Evolutionary conservation across 2,329 filamentous ascomycete species (phyloP).

Genomic region (Fusarium buxicola): DNA sequence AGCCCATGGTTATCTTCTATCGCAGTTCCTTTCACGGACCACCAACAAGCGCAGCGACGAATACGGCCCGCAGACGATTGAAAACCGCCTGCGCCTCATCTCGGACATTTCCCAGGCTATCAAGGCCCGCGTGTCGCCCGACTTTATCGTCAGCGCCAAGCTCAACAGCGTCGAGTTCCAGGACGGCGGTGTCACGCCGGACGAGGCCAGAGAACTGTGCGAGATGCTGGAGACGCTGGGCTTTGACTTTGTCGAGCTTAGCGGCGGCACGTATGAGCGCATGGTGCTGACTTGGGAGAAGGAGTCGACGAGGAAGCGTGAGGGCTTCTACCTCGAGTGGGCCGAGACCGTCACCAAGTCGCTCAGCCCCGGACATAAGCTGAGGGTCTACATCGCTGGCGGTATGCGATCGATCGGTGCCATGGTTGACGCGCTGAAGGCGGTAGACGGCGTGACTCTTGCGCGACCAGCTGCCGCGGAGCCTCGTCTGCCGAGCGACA

Average conservation of each 20-base stretch:
- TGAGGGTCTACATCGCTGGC: slow-evolving; percentile 68
- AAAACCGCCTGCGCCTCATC: slow-evolving; percentile 59
- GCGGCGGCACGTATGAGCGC: slow-evolving; percentile 68
- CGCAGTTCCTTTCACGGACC: slow-evolving; percentile 62
- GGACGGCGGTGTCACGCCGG: slow-evolving; percentile 61
- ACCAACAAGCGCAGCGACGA: slow-evolving; percentile 64
- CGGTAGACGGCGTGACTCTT: slow-evolving; percentile 70
- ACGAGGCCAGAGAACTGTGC: slow-evolving; percentile 63
- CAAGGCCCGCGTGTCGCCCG: slow-evolving; percentile 45
- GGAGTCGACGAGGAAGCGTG: slow-evolving; percentile 65
- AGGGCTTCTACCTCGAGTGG: slow-evolving; percentile 71
- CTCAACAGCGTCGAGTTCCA: slow-evolving; percentile 69
- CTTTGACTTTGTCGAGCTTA: slow-evolving; percentile 70
- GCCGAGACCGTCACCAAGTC: slow-evolving; percentile 61
- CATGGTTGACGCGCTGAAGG: slow-evolving; percentile 67
- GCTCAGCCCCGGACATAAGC: slow-evolving; percentile 53
- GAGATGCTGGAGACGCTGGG: slow-evolving; percentile 58
- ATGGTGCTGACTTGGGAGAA: slow-evolving; percentile 62
- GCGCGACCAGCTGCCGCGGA: slow-evolving; percentile 53
- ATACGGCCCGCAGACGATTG: slow-evolving; percentile 58
- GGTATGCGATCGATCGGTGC: slow-evolving; percentile 65
- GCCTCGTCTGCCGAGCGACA: slow-evolving; percentile 46
- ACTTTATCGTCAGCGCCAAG: slow-evolving; percentile 64
- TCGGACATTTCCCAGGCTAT: slow-evolving; percentile 55
- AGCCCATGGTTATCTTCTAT: slow-evolving; percentile 65